Evolutionary conservation across 805 yeast genomes (phyloP), one percentile per base, ranked within the genome.

Genomic region (Zygosaccharomyces rouxii): DNA sequence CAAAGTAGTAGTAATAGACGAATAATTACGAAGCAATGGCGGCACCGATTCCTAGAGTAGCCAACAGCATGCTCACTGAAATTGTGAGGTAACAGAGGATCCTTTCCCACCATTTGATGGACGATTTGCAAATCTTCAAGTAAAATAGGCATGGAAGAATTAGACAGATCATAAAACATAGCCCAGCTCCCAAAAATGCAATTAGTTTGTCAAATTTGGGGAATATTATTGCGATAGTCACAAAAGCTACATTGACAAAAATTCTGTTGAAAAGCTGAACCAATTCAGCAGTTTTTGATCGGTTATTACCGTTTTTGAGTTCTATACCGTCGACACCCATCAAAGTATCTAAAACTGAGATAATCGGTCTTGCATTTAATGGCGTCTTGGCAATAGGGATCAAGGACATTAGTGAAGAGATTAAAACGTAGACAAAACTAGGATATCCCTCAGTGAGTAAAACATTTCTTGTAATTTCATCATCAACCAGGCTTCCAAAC

Each of bases 301-400:
- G 43, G 37, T 29, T 25, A 47, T 55, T 57, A 18, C 40, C 49
- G 9, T 49, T 63, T 38, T 61, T 59, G 10, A 38, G 44, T 13
- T 57, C 57, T 0, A 60, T 49, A 14, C 52, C 57, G 14, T 57
- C 62, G n/a, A 64, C 60, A 22, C 66, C 48, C 28, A 79, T 64
- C n/a, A 81, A 47, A 9, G 73, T 66, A 57, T 86, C 95, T 33
- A 85, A 60, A 0, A 89, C 80, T 1, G 90, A 75, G 28, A 86
- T 78, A 25, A 89, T 81, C 0, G 97, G 97, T 59, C 89, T 80
- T 10, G 90, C 86, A 55, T 83, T 84, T 35, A 89, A 73, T 0
- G 97, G 96, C 1, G 89, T 77, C 59, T 89, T 89, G 1, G 96
- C 87, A 26, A 89, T 65, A 1, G 97, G 96, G 21, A 89, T 78